Percentiles rank a stretch among this genome's conserved stretches.
These are phyloP conservation scores for Candida chauliodis DNA, from an alignment of 805 yeast species.

Conservation along the genomic window DNA sequence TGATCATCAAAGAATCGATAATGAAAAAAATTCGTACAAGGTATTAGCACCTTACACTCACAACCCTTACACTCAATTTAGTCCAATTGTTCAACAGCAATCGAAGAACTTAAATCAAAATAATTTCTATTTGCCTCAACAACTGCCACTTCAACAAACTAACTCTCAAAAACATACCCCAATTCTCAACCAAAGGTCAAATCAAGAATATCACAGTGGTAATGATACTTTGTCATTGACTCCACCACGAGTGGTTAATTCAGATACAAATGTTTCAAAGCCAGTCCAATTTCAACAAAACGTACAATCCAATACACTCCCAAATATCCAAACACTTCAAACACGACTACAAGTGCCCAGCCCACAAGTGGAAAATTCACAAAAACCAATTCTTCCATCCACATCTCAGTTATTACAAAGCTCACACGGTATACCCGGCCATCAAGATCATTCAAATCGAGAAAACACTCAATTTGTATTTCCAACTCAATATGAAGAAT, in stretches of 20 bases:
- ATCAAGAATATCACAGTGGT: too few relatives aligned
- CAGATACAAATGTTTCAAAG: too few relatives aligned
- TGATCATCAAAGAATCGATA: neutral
- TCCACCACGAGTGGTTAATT: too few relatives aligned
- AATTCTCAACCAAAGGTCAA: too few relatives aligned
- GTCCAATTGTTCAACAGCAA: neutral
- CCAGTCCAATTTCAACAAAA: too few relatives aligned
- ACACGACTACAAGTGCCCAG: conserved; percentile 10
- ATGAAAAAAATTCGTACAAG: neutral
- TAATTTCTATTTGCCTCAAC: neutral
- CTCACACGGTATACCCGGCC: conserved; percentile 4
- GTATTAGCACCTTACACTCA: neutral
- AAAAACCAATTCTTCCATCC: neutral
- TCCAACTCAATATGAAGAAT: conserved; percentile 29
- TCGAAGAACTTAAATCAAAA: neutral
- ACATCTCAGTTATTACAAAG: neutral
- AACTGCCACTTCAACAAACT: neutral
- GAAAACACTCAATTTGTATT: conserved; percentile 18
- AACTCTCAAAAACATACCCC: neutral
- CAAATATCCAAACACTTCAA: conserved; percentile 13
- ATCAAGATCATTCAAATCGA: conserved; percentile 1
- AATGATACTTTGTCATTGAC: too few relatives aligned
- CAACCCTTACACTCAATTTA: conserved; percentile 3
- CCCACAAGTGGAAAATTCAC: neutral
- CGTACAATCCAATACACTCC: too few relatives aligned